Evolutionary conservation across 2,329 filamentous ascomycete genomes (phyloP), one percentile per base, ranked within the genome.

Genomic region (Trichoderma endophyticum): DNA sequence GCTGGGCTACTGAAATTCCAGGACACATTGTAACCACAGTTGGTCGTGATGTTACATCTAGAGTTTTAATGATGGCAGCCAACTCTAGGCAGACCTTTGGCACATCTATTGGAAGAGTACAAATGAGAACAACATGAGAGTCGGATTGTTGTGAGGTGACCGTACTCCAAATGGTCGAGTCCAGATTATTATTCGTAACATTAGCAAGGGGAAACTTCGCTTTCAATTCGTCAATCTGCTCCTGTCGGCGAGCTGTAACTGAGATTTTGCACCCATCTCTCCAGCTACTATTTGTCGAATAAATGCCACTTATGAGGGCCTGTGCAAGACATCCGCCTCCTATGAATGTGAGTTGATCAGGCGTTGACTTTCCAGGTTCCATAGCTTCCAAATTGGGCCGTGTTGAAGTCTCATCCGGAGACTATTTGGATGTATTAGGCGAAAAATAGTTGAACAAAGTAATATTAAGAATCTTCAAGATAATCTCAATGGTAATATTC

Each of bases 1-100:
- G 51, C 65, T 69, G 65, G 15, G 65, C 48, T 43, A 69, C 65
- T 57, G 54, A 60, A 28, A 69, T 69, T 6, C 65, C 65, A 43
- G 65, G 65, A 39, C 65, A 69, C 65, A 69, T 69, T 39, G 65
- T 69, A 60, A 69, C 65, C n/a, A 69, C 34, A 39, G 51, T 69
- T 39, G 65, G 65, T 4, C 65, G 51, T n/a, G 34, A n/a, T 57
- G 51, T 28, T 43, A 56, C 51, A 43, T 60, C 65, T 6, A 60
- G 24, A 43, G 28, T 60, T n/a, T 60, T 21, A 30, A 69, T 48
- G 54, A 60, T 57, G 54, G 14, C 4, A 14, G 54, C 54, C 48
- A 69, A 57, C 34, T 69, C 65, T 21, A 43, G 30, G 30, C 65
- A 69, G 34, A 69, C 51, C 30, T 57, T 32, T 26, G 65, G 65